Base-by-base conservation (phyloP, 2,329 filamentous ascomycete species). In the Xylaria sp. region DNA sequence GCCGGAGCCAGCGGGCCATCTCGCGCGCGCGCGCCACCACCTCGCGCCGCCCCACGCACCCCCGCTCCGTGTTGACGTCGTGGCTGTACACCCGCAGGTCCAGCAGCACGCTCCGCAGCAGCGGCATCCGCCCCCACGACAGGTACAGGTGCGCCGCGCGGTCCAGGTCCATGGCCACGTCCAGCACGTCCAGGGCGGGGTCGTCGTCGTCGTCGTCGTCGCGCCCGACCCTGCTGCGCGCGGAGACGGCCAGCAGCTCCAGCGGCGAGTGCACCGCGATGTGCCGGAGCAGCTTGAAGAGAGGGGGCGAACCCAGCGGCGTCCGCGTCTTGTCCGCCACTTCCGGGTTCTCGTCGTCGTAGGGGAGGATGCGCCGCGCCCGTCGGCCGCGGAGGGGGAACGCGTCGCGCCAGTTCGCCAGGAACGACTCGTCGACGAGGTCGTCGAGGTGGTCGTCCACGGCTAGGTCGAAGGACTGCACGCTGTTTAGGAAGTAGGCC, bases 11-110 rank as follows among this genome's bases (percentile, higher is more conserved):
- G 2, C 56, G 57, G 19, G 57, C 54, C 66, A 68, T 67, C 39
- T 62, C 62, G 13, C 8, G 8, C 8, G 64, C 64, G 7, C 57
- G 59, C 0, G 42, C 39, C 1, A 63, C 50, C 21, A 68, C 43
- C 5, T 63, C 53, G 5, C 2, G 11, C 22, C 62, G 64, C 9
- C 56, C 54, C 18, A 68, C 46, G 13, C 54, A 63, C 44, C 57
- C 58, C 26, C 45, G 52, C 3, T 54, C 44, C 2, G 62, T 65
- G 43, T 68, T 68, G 1, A 59, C 6, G 16, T 63, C 54, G 19
- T 62, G 59, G 34, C 64, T 65, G 19, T 67, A 67, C 2, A 63
- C 57, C 2, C 64, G 64, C n/a, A 68, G 20, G 38, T 68, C 66
- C 0, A 68, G 52, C 7, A 61, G 56, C 5, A 68, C 60, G 41